Evolutionary conservation across 2,329 filamentous ascomycete species (phyloP), one percentile per base, ranked within the genome.

Genomic region (Conoideocrella luteorostrata): DNA sequence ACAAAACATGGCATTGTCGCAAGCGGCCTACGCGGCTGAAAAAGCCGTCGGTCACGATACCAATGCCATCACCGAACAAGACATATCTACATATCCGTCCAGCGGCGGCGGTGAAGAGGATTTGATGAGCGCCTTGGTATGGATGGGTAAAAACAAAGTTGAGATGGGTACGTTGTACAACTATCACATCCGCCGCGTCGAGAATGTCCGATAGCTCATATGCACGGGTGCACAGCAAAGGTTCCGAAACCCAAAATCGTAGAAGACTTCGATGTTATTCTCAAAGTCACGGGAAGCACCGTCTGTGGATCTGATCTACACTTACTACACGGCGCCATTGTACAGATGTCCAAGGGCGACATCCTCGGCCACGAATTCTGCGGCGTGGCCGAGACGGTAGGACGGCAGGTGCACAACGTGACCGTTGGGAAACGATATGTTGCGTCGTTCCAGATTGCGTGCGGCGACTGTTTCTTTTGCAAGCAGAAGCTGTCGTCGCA

Each of bases 371-470:
- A 78, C 52, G 75, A 78, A 48, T 78, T 86, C 56, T 77, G 74
- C 47, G 75, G 75, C 24, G 58, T 77, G 17, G 75, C 73, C 3
- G 72, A 76, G 26, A 65, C 72, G 38, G 66, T 82, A 1, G 84
- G 84, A 0, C 60, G 75, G 0, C 69, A 50, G 0, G 71, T 80
- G 3, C 75, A 63, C 39, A 74, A 72, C 3, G 61, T 82, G 38
- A 64, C 78, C 47, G 62, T 69, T 7, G 84, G 82, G 12, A 75
- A 80, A 52, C 71, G 88, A 23, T 89, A 93, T 17, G 88, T 95
- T 1, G 88, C 85, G 0, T 86, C 82, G 9, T 95, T 95, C 69
- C 88, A 93, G 62, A 93, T 95, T 57, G 86, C 88, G 0, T 81
- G 77, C 48, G 77, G 76, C 7, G 67, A 71, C 43, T 95, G 89